Conservation (phyloP, 2,329 filamentous ascomycete species). For the Aspergillus sp. region DNA sequence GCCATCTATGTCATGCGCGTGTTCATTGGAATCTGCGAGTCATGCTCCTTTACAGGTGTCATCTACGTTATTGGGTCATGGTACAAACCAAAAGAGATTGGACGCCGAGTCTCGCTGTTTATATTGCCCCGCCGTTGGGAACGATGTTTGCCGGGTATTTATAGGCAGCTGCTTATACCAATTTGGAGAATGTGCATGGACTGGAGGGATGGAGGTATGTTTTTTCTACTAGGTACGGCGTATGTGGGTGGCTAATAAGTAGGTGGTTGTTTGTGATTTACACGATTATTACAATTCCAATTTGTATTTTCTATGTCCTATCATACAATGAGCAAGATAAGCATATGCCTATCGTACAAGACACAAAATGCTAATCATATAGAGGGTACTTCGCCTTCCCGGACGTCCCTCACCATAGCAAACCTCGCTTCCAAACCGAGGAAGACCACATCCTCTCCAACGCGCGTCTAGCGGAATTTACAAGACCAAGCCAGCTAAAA, state of each 20-base stretch:
- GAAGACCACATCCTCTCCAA: conserved; percentile 13
- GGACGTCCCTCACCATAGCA: conserved; percentile 23
- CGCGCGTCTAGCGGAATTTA: conserved; percentile 14
- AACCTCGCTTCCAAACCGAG: conserved; percentile 6
- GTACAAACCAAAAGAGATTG: conserved; percentile 18
- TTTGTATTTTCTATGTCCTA: conserved; percentile 9
- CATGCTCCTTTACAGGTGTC: not conserved
- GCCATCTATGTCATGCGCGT: conserved; percentile 34
- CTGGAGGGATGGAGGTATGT: conserved; percentile 15
- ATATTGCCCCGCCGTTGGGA: conserved; percentile 23
- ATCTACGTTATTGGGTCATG: conserved; percentile 8
- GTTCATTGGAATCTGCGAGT: not conserved
- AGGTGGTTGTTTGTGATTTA: conserved; percentile 28
- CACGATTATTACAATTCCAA: conserved; percentile 16
- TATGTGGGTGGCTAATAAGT: conserved; percentile 3
- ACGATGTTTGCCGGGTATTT: conserved; percentile 30
- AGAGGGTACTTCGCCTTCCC: conserved; percentile 22
- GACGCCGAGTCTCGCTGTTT: conserved; percentile 28
- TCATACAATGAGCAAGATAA: not conserved
- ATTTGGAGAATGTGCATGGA: conserved; percentile 18
- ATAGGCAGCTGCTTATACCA: conserved; percentile 26
- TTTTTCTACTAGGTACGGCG: not conserved
- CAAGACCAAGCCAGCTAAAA: conserved; percentile 23
- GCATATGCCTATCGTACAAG: not conserved
- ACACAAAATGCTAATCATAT: not conserved